Percentiles rank a stretch among this genome's conserved stretches.
Conservation (phyloP, 805 yeast genomes). For the Wickerhamomyces chambardii region DNA sequence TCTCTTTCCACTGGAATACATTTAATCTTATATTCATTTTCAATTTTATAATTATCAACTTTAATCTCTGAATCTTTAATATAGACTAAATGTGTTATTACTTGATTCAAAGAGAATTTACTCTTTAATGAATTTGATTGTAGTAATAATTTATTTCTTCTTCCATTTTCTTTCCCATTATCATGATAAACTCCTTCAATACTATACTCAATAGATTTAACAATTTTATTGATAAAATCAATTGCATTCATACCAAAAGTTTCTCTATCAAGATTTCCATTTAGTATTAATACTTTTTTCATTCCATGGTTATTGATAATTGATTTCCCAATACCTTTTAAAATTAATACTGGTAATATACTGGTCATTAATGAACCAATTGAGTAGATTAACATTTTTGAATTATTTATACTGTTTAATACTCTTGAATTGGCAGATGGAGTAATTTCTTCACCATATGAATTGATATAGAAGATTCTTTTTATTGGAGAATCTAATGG, state of each 20-base stretch:
- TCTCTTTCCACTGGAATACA: slow-evolving; percentile 35
- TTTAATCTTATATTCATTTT: slow-evolving; percentile 28
- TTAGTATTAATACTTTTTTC: slow-evolving; percentile 54
- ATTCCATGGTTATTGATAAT: slow-evolving; percentile 24
- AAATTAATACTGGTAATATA: slow-evolving; percentile 65
- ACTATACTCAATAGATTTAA: slow-evolving; percentile 48
- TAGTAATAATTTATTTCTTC: not conserved
- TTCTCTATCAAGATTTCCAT: slow-evolving; percentile 75
- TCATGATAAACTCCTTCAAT: slow-evolving; percentile 11
- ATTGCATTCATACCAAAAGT: slow-evolving; percentile 57
- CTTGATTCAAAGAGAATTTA: too few relatives aligned
- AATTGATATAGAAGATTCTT: slow-evolving; percentile 71
- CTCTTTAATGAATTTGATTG: too few relatives aligned
- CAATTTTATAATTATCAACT: slow-evolving; percentile 35
- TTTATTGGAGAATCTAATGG: slow-evolving; percentile 63
- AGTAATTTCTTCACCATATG: slow-evolving; percentile 79
- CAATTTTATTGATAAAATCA: slow-evolving; percentile 48
- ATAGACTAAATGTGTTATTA: slow-evolving; percentile 58
- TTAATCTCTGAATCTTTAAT: slow-evolving; percentile 38
- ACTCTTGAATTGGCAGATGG: slow-evolving; percentile 68
- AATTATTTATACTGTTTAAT: slow-evolving; percentile 33
- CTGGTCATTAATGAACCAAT: slow-evolving; percentile 90
- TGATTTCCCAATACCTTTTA: slow-evolving; percentile 66
- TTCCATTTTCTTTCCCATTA: not conserved
- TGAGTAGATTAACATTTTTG: slow-evolving; percentile 60